Base-by-base conservation (phyloP, 176 grass and related monocot genomes). In the Thinopyrum elongatum region DNA sequence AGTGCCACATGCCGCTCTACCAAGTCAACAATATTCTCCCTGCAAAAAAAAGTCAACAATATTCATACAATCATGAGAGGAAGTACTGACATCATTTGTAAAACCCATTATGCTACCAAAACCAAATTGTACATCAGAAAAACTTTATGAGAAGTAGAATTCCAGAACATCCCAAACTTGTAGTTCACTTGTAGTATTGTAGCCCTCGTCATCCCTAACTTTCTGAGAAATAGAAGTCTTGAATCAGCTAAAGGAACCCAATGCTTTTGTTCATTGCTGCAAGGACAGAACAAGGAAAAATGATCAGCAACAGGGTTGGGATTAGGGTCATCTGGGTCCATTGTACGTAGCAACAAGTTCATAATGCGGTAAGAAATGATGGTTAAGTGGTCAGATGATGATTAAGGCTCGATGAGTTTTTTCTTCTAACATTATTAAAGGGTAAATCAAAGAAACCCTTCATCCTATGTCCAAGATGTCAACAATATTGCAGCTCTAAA, bases 151-250 rank as follows among this genome's bases (percentile, higher is more conserved):
- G 60, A 90, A 73, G 75, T 92, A 94, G 72, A 97, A 93, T 74
- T 93, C 90, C 69, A 91, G 73, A 83, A 94, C 87, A 91, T 90
- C 82, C 90, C 88, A 94, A 80, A 88, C 82, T 87, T 99, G 92
- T 58, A 90, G 89, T 79, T 99, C 94, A 19, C 67, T 80, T 47
- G 80, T 70, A 36, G 34, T 21, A 90, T 70, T 88, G 84, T 84
- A 85, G 80, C 87, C 89, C 83, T 99, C 94, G 90, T 92, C 88
- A 80, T 86, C 89, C 60, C 88, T 91, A 82, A 90, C 49, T 53
- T 53, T 53, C 16, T 53, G 49, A 19, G 49, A 53, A 53, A 53
- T 17, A 53, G 49, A 53, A 53, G 49, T 53, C 49, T 53, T 53
- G 80, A 87, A 95, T 86, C 76, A 98, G 86, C 88, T 94, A 85